Percentiles rank a stretch among this genome's conserved stretches.
phyloP scores from a whole-genome alignment of 2,329 filamentous ascomycete species.

The Lanzia echinophila region DNA sequence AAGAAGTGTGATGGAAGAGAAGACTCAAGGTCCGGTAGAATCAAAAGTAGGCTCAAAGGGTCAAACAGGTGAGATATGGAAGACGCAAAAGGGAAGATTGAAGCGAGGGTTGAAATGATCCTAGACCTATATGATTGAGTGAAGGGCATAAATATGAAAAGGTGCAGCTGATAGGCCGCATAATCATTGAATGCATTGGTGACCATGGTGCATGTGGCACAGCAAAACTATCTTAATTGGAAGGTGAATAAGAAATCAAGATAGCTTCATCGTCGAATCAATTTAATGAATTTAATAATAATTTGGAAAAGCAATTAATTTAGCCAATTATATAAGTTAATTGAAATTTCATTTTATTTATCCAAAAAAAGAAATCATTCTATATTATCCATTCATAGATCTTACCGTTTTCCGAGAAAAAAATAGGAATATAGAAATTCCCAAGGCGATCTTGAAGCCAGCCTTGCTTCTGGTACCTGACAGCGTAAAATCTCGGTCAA shows the following conservation, averaged over 20 bases:
- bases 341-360: conserved; percentile 1
- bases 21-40: too few relatives aligned
- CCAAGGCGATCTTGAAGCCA: background rate
- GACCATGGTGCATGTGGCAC: conserved; percentile 1
- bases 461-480: conserved; percentile 9
- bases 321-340: background rate
- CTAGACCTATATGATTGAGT: background rate
- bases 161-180: conserved; percentile 4
- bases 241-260: background rate
- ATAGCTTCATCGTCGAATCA: conserved; percentile 4
- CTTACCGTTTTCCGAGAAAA: conserved; percentile 4
- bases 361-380: background rate
- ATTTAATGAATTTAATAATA: background rate
- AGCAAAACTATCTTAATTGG: conserved; percentile 1
- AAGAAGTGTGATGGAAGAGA: background rate
- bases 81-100: too few relatives aligned
- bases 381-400: conserved; percentile 3
- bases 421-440: background rate
- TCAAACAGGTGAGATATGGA: too few relatives aligned
- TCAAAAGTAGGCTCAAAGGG: too few relatives aligned
- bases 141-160: background rate
- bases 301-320: background rate
- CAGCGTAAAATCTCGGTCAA: conserved; percentile 1
- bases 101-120: too few relatives aligned
- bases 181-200: background rate